Evolutionary conservation across 768 basidiomycete genomes (phyloP).

Genomic region (Kwoniella europaea): DNA sequence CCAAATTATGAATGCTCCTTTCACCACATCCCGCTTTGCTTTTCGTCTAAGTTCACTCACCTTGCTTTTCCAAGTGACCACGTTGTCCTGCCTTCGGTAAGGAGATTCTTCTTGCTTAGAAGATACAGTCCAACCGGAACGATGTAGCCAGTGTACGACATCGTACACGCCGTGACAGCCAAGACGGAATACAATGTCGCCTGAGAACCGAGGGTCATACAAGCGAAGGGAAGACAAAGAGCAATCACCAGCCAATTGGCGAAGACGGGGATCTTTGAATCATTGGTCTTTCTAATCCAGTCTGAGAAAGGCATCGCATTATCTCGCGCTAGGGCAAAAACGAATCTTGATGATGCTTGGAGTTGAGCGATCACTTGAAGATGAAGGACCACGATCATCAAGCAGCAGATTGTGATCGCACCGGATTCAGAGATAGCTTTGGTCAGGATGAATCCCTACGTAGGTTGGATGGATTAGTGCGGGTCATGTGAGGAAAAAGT

Average conservation of each 20-base stretch:
- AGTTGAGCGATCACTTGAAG: conserved; percentile 59
- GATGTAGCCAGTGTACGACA: conserved; percentile 53
- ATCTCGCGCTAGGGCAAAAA: conserved; percentile 60
- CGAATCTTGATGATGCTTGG: conserved; percentile 60
- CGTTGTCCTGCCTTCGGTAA: conserved; percentile 57
- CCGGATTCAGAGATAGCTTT: conserved; percentile 49
- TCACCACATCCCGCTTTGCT: no score
- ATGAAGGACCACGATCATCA: conserved; percentile 49
- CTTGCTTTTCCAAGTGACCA: conserved; percentile 58
- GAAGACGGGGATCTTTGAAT: conserved; percentile 50
- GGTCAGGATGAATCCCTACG: conserved; percentile 56
- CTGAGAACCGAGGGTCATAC: conserved; percentile 49
- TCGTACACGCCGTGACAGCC: conserved; percentile 56
- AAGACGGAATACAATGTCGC: conserved; percentile 55
- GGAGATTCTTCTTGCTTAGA: conserved; percentile 45
- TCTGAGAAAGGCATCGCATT: conserved; percentile 59
- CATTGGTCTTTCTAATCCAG: conserved; percentile 51
- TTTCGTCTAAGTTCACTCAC: conserved; percentile 23
- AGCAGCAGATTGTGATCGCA: conserved; percentile 49
- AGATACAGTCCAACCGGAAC: conserved; percentile 52
- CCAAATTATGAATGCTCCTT: no score
- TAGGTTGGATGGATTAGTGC: neutral
- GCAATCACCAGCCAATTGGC: conserved; percentile 57
- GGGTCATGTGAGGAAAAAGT: neutral
- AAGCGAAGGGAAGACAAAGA: conserved; percentile 52